These are phyloP conservation scores for Cucurbita ficifolia DNA, from an alignment of 306 rosid species.

Conservation along the genomic window DNA sequence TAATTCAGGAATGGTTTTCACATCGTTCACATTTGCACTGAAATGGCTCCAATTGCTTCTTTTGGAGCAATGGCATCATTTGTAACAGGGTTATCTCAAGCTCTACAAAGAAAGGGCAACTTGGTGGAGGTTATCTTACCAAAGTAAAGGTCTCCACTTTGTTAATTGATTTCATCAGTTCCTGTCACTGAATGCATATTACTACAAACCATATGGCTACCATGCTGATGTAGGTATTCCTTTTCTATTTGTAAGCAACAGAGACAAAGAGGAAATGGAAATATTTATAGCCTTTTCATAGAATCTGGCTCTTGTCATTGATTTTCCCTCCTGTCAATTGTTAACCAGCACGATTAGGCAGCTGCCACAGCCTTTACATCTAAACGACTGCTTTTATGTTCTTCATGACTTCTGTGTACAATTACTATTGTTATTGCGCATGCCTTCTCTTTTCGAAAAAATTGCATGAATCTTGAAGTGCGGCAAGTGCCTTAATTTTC, in stretches of 20 bases:
- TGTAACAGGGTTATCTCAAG: slow-evolving; percentile 73
- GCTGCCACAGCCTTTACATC: not conserved
- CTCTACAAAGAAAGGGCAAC: slow-evolving; percentile 81
- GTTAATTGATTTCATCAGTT: slow-evolving; percentile 8
- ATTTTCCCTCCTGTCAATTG: not conserved
- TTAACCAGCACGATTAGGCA: not conserved
- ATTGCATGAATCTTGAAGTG: not conserved
- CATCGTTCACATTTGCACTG: slow-evolving; percentile 77
- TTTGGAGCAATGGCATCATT: slow-evolving; percentile 63
- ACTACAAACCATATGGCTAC: not conserved
- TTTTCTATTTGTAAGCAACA: not conserved
- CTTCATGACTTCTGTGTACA: not conserved
- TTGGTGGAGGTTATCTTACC: slow-evolving; percentile 85
- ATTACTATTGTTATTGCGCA: not conserved
- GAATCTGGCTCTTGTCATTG: not conserved
- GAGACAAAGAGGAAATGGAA: not conserved
- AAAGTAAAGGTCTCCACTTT: slow-evolving; percentile 37
- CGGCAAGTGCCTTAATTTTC: not conserved
- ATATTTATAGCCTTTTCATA: not conserved
- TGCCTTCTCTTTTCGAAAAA: not conserved
- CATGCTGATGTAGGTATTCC: not conserved
- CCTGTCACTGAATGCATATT: not conserved
- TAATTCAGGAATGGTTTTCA: slow-evolving; percentile 56
- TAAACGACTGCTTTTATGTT: not conserved
- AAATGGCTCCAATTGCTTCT: slow-evolving; percentile 71